These are phyloP conservation scores for Chrysoporthe cubensis DNA, from an alignment of 2,329 filamentous ascomycete species.

Conservation along the genomic window DNA sequence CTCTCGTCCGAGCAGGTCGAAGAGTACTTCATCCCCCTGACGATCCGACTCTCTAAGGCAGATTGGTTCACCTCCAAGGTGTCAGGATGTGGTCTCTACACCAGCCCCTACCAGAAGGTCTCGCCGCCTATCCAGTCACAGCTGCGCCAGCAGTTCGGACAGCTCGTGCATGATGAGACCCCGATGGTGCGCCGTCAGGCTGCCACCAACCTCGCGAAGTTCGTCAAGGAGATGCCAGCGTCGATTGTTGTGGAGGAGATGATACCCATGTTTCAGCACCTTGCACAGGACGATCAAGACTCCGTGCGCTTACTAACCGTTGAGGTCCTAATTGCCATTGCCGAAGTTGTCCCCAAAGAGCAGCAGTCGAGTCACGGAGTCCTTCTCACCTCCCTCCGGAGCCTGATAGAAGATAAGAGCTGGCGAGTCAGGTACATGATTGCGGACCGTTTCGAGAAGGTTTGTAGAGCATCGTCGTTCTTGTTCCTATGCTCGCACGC, in stretches of 20 bases:
- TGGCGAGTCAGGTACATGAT: conserved; percentile 99
- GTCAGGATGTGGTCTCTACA: conserved; percentile 94
- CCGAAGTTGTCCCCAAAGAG: conserved; percentile 96
- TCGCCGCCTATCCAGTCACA: conserved; percentile 86
- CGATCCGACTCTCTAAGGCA: conserved; percentile 94
- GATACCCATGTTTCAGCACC: conserved; percentile 97
- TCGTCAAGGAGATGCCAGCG: conserved; percentile 95
- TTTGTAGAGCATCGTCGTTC: conserved; percentile 39
- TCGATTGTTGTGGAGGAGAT: conserved; percentile 95
- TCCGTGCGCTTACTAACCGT: conserved; percentile 95
- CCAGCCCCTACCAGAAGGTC: conserved; percentile 89
- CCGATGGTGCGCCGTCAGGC: conserved; percentile 98
- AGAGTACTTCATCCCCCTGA: conserved; percentile 95
- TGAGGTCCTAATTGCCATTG: conserved; percentile 93
- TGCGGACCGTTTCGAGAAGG: conserved; percentile 97
- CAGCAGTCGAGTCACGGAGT: conserved; percentile 97
- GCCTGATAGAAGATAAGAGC: conserved; percentile 97
- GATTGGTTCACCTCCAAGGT: conserved; percentile 99
- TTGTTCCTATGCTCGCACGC: neutral
- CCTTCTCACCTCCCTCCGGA: conserved; percentile 85
- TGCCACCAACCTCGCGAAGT: conserved; percentile 94
- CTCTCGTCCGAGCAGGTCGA: conserved; percentile 92
- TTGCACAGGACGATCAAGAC: conserved; percentile 95
- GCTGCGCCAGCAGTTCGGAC: conserved; percentile 87
- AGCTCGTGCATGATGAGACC: conserved; percentile 96